Percentiles rank a stretch among this genome's conserved stretches.
Evolutionary conservation across 2,329 filamentous ascomycete species (phyloP).

Genomic region (Clonostachys sp.): DNA sequence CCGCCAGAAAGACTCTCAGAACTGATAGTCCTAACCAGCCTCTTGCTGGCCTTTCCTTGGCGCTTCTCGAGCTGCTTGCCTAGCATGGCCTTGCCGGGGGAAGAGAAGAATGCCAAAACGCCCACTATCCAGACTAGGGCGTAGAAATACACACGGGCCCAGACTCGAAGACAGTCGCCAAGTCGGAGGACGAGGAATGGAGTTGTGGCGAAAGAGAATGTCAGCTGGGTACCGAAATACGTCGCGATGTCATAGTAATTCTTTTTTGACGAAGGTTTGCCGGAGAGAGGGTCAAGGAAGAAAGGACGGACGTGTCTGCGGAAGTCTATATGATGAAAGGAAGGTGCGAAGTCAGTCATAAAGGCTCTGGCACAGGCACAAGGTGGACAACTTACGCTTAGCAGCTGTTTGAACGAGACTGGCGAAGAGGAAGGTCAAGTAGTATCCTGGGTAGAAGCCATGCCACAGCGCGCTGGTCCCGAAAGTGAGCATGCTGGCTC

Average conservation of each 20-base stretch:
- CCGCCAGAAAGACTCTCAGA: constrained; percentile 50
- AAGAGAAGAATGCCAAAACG: constrained; percentile 72
- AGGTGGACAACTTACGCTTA: constrained; percentile 66
- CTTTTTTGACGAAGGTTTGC: constrained; percentile 65
- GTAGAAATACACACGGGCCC: constrained; percentile 89
- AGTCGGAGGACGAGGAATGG: constrained; percentile 84
- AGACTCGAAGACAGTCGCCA: constrained; percentile 65
- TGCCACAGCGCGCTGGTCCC: constrained; percentile 96
- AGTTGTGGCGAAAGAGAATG: constrained; percentile 75
- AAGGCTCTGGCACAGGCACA: neutral
- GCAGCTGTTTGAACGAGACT: constrained; percentile 89
- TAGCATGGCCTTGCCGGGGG: constrained; percentile 64
- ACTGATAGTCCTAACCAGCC: constrained; percentile 45
- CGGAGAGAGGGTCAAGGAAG: constrained; percentile 77
- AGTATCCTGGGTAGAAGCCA: constrained; percentile 96
- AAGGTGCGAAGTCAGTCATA: neutral
- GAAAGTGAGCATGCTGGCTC: constrained; percentile 91
- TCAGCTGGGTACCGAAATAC: constrained; percentile 72
- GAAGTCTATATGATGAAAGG: constrained; percentile 55
- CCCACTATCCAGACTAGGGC: constrained; percentile 61
- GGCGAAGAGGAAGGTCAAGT: constrained; percentile 82
- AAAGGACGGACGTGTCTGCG: constrained; percentile 88
- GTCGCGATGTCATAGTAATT: constrained; percentile 80
- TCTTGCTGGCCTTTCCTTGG: constrained; percentile 37
- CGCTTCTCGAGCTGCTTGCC: constrained; percentile 55